Evolutionary conservation across 371 early-diverging fungal genomes (phyloP).

Genomic region (Rhizopus microsporus): DNA sequence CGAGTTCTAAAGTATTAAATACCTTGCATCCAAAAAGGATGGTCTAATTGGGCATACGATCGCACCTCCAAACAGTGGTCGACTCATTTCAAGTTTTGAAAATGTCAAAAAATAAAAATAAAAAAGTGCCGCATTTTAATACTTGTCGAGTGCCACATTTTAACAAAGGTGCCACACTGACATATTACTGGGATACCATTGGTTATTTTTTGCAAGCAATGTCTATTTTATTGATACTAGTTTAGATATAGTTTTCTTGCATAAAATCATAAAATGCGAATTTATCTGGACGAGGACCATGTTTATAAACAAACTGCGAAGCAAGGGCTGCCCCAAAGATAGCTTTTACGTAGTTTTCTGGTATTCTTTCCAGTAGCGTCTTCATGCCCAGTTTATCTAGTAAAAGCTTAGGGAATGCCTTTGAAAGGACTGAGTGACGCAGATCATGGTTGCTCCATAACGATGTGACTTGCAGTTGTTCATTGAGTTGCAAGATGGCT

Average conservation of each 20-base stretch:
- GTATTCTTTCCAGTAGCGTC: conserved; percentile 82
- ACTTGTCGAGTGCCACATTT: too few species aligned
- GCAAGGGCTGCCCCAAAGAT: conserved; percentile 97
- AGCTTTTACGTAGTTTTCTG: conserved; percentile 92
- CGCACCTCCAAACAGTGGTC: conserved; percentile 72
- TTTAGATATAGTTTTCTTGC: conserved; percentile 40
- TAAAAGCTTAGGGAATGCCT: conserved; percentile 93
- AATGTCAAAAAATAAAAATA: too few species aligned
- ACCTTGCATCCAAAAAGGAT: conserved; percentile 70
- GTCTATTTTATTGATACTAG: too few species aligned
- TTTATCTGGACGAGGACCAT: conserved; percentile 91
- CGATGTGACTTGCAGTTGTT: conserved; percentile 87
- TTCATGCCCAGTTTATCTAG: conserved; percentile 88
- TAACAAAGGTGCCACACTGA: too few species aligned
- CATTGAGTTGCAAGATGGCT: conserved; percentile 92
- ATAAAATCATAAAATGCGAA: conserved; percentile 99
- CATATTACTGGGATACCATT: too few species aligned
- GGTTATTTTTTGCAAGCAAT: too few species aligned
- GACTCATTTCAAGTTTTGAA: background rate
- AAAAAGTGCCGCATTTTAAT: too few species aligned
- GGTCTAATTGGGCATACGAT: conserved; percentile 56
- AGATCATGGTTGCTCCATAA: conserved; percentile 91
- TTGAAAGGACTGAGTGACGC: conserved; percentile 78
- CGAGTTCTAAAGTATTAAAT: conserved; percentile 3
- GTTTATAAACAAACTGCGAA: conserved; percentile 93